Evolutionary conservation across 306 rosid genomes (phyloP).

Genomic region (Glycine tomentella): DNA sequence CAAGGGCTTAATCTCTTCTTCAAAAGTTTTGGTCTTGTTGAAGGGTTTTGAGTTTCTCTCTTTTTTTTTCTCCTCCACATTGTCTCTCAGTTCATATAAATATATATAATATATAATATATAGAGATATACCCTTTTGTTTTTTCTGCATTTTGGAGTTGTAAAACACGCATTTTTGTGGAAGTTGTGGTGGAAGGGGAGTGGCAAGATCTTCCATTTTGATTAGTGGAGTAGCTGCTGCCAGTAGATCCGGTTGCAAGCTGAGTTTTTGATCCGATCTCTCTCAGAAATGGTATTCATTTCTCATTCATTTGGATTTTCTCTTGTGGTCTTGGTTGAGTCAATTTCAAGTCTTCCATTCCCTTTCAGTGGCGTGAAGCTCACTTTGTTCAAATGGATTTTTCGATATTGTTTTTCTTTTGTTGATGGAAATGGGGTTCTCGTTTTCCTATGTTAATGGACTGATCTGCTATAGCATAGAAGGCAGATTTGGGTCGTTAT

Average conservation of each 20-base stretch:
- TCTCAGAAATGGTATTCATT: constrained; percentile 63
- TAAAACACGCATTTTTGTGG: constrained; percentile 38
- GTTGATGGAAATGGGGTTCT: constrained; percentile 25
- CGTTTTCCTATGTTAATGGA: constrained; percentile 37
- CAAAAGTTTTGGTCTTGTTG: constrained; percentile 48
- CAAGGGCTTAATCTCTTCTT: constrained; percentile 55
- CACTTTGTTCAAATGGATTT: constrained; percentile 17
- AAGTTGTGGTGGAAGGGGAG: constrained; percentile 43
- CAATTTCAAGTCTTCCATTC: constrained; percentile 43
- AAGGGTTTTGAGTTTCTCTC: constrained; percentile 62
- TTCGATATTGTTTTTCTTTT: not conserved
- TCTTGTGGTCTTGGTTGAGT: constrained; percentile 34
- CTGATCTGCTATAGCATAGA: constrained; percentile 55
- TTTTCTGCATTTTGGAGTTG: constrained; percentile 43
- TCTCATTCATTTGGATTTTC: constrained; percentile 26
- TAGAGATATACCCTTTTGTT: constrained; percentile 28
- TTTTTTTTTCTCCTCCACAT: constrained; percentile 8
- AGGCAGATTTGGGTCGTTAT: constrained; percentile 23
- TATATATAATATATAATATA: not conserved
- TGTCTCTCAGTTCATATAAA: not conserved
- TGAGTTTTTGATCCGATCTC: constrained; percentile 63
- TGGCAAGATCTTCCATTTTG: constrained; percentile 48
- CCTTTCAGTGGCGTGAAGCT: constrained; percentile 1
- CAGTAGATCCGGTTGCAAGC: constrained; percentile 66
- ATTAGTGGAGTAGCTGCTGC: constrained; percentile 46